Conservation (phyloP, 257 asterid genomes). For the Solanum stenotomum region DNA sequence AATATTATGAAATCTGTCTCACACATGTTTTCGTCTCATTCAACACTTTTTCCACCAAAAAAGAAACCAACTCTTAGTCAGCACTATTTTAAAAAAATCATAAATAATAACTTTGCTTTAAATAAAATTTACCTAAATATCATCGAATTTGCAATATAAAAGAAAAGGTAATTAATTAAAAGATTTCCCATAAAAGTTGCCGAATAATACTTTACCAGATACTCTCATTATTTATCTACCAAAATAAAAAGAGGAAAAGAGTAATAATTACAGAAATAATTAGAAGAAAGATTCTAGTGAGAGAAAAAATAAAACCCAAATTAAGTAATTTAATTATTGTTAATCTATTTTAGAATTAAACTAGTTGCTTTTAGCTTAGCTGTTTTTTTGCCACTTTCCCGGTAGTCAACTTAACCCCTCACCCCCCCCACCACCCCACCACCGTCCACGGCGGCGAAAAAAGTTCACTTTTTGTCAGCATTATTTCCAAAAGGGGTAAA, state of each 20-base stretch:
- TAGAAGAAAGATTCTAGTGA: background rate
- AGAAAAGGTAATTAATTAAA: background rate
- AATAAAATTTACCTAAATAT: background rate
- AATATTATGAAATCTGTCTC: background rate
- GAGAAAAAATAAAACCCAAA: background rate
- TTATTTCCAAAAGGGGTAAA: background rate
- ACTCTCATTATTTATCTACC: background rate
- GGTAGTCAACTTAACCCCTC: background rate
- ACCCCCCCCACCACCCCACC: background rate
- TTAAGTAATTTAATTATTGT: background rate
- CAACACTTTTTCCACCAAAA: background rate
- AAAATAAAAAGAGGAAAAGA: background rate
- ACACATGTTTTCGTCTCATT: background rate
- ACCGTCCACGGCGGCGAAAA: background rate
- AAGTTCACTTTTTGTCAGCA: background rate
- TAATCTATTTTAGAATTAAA: background rate
- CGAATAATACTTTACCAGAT: background rate
- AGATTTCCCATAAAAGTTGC: background rate
- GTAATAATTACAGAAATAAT: background rate
- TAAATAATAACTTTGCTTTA: background rate
- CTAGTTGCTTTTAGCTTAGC: conserved; percentile 10
- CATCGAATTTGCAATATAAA: background rate
- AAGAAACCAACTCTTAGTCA: background rate
- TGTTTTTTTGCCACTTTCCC: conserved; percentile 8
- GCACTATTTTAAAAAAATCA: background rate